phyloP scores from a whole-genome alignment of 257 asterid genomes.

The Forsythia viridissima region DNA sequence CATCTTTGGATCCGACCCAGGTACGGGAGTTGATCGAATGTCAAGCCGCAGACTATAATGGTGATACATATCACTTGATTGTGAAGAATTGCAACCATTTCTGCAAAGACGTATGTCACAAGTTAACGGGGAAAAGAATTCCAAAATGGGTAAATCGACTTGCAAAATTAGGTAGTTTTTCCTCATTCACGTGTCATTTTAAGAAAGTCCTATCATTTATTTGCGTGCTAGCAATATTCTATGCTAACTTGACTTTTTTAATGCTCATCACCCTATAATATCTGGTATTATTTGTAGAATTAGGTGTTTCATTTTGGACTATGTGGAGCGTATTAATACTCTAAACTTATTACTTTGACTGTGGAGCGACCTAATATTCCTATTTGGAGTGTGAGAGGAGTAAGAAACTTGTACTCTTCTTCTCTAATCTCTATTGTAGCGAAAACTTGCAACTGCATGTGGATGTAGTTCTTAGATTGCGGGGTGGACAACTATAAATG shows the following conservation, averaged over 20 bases:
- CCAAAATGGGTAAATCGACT: conserved; percentile 98
- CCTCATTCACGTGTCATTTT: conserved; percentile 6
- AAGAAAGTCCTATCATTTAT: conserved; percentile 1
- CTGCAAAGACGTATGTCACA: conserved; percentile 80
- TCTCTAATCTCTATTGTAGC: background rate
- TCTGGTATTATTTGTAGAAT: background rate
- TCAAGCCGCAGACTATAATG: conserved; percentile 79
- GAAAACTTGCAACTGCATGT: background rate
- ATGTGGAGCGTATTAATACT: background rate
- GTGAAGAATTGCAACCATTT: conserved; percentile 95
- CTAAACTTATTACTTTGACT: background rate
- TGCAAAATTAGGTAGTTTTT: conserved; percentile 72
- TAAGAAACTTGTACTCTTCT: background rate
- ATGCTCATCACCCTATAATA: background rate
- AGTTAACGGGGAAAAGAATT: conserved; percentile 73
- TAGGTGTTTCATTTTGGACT: background rate
- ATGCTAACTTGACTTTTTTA: background rate
- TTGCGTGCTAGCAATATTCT: background rate
- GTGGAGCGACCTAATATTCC: background rate
- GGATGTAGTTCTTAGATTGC: background rate
- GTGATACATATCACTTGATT: conserved; percentile 85
- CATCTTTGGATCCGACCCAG: conserved; percentile 60
- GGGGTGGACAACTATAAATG: background rate
- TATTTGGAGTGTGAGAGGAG: background rate
- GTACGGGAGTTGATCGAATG: conserved; percentile 83